These are phyloP conservation scores for Amphirosellinia nigrospora DNA, from an alignment of 495 filamentous ascomycete genomes.

Conservation along the genomic window DNA sequence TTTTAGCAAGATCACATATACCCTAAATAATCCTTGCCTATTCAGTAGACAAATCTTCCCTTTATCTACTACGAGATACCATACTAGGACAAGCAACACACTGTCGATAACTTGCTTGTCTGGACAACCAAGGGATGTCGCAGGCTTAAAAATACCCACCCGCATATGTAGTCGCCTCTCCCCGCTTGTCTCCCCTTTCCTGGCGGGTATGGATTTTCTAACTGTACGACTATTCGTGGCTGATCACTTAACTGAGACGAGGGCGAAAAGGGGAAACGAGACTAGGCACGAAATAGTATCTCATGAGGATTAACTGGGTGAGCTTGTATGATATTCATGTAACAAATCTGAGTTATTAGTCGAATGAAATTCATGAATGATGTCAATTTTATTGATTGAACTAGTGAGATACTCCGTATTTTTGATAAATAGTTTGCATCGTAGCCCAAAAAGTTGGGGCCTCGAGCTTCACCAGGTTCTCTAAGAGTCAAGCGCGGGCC, in stretches of 20 bases:
- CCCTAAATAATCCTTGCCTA: not conserved
- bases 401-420: not conserved
- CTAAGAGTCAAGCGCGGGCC: too few relatives aligned
- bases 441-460: too few relatives aligned
- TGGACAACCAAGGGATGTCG: not conserved
- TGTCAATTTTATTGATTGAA: not conserved
- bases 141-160: not conserved
- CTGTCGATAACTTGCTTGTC: not conserved
- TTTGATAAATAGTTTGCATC: not conserved
- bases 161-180: not conserved
- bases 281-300: not conserved
- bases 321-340: constrained; percentile 12
- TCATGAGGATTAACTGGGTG: not conserved
- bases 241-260: not conserved
- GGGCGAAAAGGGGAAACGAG: not conserved
- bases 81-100: not conserved
- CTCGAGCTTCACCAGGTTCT: too few relatives aligned
- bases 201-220: not conserved
- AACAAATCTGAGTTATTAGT: not conserved
- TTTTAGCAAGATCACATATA: constrained; percentile 12
- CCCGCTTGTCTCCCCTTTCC: not conserved
- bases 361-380: constrained; percentile 4
- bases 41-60: not conserved
- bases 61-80: not conserved
- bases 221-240: not conserved